These are phyloP conservation scores for Cytospora piceae DNA, from an alignment of 2,329 filamentous ascomycete genomes.

Conservation along the genomic window DNA sequence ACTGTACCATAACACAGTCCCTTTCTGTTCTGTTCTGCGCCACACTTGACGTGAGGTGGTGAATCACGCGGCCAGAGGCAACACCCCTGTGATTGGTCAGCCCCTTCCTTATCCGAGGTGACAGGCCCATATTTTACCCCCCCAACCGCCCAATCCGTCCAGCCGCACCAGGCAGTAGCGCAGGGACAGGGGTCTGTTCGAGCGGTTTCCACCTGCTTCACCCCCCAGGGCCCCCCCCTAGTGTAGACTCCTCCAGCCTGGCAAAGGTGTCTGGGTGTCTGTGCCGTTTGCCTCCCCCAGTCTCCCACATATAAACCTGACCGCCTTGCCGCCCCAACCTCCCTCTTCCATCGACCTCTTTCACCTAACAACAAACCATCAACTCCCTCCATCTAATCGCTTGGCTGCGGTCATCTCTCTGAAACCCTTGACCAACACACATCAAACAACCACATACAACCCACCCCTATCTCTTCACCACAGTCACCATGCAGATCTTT, in stretches of 20 bases:
- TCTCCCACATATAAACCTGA: constrained; percentile 17
- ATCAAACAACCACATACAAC: constrained; percentile 59
- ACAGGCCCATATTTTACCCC: neutral
- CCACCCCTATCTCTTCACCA: constrained; percentile 58
- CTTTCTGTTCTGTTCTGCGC: neutral
- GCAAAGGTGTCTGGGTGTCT: neutral
- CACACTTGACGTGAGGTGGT: neutral
- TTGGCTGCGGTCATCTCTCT: neutral
- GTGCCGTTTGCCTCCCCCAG: constrained; percentile 12
- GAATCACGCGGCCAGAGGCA: neutral
- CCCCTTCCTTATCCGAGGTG: neutral
- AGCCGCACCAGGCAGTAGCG: neutral
- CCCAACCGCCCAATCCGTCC: neutral
- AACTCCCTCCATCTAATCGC: neutral
- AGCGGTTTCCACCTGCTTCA: constrained; percentile 4
- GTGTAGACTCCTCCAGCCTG: no score
- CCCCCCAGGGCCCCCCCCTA: no score
- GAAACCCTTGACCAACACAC: neutral
- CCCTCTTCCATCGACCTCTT: neutral
- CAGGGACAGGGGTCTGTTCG: neutral
- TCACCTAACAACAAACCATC: constrained; percentile 6
- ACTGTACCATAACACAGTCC: neutral
- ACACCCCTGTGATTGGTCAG: neutral
- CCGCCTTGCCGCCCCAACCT: constrained; percentile 6
- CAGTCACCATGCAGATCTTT: constrained; percentile 64